A percentile compares a stretch with the other conserved stretches of the same genome.
phyloP scores from a whole-genome alignment of 208 protist genomes.

The Leishmania amazonensis region DNA sequence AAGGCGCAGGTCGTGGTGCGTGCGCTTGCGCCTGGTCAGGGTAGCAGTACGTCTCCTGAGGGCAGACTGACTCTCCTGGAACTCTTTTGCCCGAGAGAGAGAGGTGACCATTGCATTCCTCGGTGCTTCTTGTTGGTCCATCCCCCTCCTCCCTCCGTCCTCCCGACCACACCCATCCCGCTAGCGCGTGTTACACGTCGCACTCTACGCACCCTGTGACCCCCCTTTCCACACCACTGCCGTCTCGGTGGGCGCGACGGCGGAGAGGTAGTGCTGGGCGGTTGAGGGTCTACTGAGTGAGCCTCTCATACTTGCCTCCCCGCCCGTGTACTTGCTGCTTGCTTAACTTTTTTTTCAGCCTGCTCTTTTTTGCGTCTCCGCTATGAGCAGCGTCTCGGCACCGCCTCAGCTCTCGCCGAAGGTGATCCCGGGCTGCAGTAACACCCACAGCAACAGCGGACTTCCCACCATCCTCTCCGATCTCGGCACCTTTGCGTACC shows the following conservation, averaged over 20 bases:
- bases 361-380: neutral
- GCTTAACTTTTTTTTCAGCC: neutral
- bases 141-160: neutral
- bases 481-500: constrained; percentile 31
- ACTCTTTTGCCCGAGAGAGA: neutral
- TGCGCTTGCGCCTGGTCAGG: neutral
- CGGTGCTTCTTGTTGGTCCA: neutral
- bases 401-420: constrained; percentile 27
- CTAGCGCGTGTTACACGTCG: neutral
- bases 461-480: constrained; percentile 32
- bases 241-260: neutral
- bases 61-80: neutral
- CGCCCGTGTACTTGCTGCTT: neutral
- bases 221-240: neutral
- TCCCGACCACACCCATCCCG: neutral
- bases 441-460: constrained; percentile 27
- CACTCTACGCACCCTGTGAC: neutral
- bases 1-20: neutral
- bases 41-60: neutral
- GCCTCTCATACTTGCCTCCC: neutral
- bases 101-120: neutral
- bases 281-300: neutral
- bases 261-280: neutral
- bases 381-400: constrained; percentile 4
- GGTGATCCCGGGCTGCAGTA: constrained; percentile 35